Conservation (phyloP, 1,284 basidiomycete genomes). For the Trichosporon ovoides region DNA sequence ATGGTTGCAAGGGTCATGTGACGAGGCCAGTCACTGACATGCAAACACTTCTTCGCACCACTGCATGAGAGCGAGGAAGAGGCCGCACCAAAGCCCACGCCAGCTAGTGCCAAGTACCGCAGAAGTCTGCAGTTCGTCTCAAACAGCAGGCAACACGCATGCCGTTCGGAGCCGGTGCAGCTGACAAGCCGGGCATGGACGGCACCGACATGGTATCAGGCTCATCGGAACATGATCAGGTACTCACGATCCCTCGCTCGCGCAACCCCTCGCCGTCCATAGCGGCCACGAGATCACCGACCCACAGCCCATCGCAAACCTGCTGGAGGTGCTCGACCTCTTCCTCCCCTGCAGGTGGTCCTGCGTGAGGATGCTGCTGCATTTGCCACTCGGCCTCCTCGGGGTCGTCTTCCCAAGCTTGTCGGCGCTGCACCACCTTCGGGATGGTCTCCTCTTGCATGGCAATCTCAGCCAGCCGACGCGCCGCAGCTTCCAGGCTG, state of each 20-base stretch:
- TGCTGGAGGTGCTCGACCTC: slow-evolving; percentile 42
- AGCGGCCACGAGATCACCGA: slow-evolving; percentile 47
- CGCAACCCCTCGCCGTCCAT: slow-evolving; percentile 40
- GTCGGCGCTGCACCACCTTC: slow-evolving; percentile 7
- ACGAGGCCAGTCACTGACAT: too few relatives aligned
- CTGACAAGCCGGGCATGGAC: too few relatives aligned
- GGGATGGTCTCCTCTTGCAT: neutral
- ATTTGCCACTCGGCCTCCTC: slow-evolving; percentile 27
- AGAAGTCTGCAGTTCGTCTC: too few relatives aligned
- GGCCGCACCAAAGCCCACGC: too few relatives aligned
- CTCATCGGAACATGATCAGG: neutral
- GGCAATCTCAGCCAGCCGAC: slow-evolving; percentile 22
- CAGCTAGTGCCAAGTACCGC: too few relatives aligned
- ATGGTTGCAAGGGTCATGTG: too few relatives aligned
- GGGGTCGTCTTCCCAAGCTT: slow-evolving; percentile 26
- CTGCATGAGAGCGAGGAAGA: too few relatives aligned
- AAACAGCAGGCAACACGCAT: too few relatives aligned
- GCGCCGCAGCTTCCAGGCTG: slow-evolving; percentile 33
- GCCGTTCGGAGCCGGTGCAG: too few relatives aligned
- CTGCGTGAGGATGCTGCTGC: slow-evolving; percentile 10
- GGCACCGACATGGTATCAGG: neutral
- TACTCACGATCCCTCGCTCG: slow-evolving; percentile 41
- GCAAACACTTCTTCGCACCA: too few relatives aligned
- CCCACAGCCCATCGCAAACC: slow-evolving; percentile 45
- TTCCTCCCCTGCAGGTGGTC: slow-evolving; percentile 20